Evolutionary conservation across 371 early-diverging fungal species (phyloP).

Genomic region (Apophysomyces variabilis): DNA sequence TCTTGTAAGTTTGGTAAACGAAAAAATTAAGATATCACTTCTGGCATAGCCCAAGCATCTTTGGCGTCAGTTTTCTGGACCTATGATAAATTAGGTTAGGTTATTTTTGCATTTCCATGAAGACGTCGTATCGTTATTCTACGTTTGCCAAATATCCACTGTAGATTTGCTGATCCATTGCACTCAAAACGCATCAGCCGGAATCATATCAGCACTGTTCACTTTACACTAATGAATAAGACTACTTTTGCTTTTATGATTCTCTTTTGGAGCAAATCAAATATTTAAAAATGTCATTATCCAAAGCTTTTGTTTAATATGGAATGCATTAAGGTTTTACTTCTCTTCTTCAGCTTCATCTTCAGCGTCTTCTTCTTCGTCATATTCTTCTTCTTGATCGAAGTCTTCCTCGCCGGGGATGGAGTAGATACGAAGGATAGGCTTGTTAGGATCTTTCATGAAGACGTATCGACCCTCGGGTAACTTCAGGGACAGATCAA

Average conservation of each 20-base stretch:
- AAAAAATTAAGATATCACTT: background rate
- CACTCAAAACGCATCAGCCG: too few species aligned
- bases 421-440: constrained; percentile 81
- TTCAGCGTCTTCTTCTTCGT: constrained; percentile 48
- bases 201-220: too few species aligned
- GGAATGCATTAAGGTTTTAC: constrained; percentile 4
- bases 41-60: too few species aligned
- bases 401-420: constrained; percentile 74
- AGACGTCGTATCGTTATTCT: too few species aligned
- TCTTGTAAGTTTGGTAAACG: background rate
- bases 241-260: too few species aligned
- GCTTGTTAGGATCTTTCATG: constrained; percentile 96
- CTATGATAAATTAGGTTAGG: too few species aligned
- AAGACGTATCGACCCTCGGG: constrained; percentile 94
- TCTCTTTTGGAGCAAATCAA: background rate
- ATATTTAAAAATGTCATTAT: background rate
- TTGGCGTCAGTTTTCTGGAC: too few species aligned
- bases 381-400: constrained; percentile 59
- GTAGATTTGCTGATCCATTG: too few species aligned
- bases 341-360: constrained; percentile 19
- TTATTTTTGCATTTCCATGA: too few species aligned
- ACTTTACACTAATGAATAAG: too few species aligned
- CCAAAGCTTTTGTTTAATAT: background rate
- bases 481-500: constrained; percentile 82
- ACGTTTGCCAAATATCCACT: too few species aligned